Evolutionary conservation across 257 asterid genomes (phyloP).

Genomic region (Eustoma russellianum): DNA sequence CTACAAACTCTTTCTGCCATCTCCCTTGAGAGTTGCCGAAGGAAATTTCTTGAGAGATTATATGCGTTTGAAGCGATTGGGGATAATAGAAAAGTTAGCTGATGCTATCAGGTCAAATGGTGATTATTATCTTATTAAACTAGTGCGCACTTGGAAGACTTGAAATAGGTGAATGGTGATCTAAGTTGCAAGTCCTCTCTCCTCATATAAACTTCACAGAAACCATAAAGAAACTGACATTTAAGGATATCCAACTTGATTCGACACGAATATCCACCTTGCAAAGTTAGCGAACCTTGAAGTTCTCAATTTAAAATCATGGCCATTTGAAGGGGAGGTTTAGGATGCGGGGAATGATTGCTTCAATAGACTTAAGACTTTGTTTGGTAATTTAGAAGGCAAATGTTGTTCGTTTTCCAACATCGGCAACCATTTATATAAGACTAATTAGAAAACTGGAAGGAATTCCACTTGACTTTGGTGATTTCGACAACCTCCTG

Average conservation of each 20-base stretch:
- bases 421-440: conserved; percentile 21
- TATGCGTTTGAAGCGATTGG: conserved; percentile 31
- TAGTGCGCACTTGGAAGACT: conserved; percentile 26
- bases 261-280: conserved; percentile 31
- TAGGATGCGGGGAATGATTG: conserved; percentile 37
- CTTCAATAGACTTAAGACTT: conserved; percentile 26
- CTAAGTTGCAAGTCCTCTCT: conserved; percentile 20
- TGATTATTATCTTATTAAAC: conserved; percentile 24
- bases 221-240: conserved; percentile 33
- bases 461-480: conserved; percentile 28
- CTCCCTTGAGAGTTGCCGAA: conserved; percentile 31
- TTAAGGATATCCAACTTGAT: conserved; percentile 27
- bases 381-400: conserved; percentile 37
- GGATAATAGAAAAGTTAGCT: conserved; percentile 26
- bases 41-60: conserved; percentile 27
- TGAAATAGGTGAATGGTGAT: conserved; percentile 32
- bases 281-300: conserved; percentile 28
- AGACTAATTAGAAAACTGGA: conserved; percentile 17
- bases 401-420: conserved; percentile 33
- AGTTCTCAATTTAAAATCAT: conserved; percentile 32
- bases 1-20: conserved; percentile 27
- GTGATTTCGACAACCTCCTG: conserved; percentile 24
- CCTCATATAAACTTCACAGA: conserved; percentile 38
- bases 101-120: conserved; percentile 12
- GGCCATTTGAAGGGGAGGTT: conserved; percentile 28